These are phyloP conservation scores for Scleromitrula shiraiana DNA, from an alignment of 2,329 filamentous ascomycete species.

Conservation along the genomic window DNA sequence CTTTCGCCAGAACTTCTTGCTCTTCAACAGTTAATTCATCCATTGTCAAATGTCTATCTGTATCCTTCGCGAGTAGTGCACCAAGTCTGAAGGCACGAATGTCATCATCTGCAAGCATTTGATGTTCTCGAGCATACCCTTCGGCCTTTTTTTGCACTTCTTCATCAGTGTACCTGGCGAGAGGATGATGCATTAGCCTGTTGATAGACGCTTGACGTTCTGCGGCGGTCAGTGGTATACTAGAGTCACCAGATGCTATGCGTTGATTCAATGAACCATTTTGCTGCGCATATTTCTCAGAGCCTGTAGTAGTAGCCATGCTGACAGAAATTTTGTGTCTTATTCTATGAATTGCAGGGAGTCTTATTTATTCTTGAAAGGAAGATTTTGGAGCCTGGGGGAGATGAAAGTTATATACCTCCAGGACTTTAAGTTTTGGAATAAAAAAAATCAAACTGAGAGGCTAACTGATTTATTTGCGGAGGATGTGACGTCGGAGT, in stretches of 20 bases:
- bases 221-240: background rate
- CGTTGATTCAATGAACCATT: background rate
- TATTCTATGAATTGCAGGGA: too few species aligned
- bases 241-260: background rate
- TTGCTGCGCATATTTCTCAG: background rate
- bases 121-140: constrained; percentile 48
- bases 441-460: too few species aligned
- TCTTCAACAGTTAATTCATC: constrained; percentile 49
- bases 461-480: too few species aligned
- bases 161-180: background rate
- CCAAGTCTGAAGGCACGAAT: constrained; percentile 51
- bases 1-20: constrained; percentile 46
- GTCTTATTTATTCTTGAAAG: too few species aligned
- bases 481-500: too few species aligned
- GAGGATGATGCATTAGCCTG: background rate
- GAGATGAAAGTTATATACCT: too few species aligned
- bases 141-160: constrained; percentile 25
- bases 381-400: too few species aligned
- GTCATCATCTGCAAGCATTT: constrained; percentile 46
- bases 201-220: background rate
- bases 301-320: background rate
- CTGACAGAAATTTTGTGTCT: background rate
- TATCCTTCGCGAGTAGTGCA: constrained; percentile 46
- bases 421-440: too few species aligned
- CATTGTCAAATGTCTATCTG: constrained; percentile 35